These are phyloP conservation scores for Mycena vitilis DNA, from an alignment of 768 basidiomycete species.

Conservation along the genomic window DNA sequence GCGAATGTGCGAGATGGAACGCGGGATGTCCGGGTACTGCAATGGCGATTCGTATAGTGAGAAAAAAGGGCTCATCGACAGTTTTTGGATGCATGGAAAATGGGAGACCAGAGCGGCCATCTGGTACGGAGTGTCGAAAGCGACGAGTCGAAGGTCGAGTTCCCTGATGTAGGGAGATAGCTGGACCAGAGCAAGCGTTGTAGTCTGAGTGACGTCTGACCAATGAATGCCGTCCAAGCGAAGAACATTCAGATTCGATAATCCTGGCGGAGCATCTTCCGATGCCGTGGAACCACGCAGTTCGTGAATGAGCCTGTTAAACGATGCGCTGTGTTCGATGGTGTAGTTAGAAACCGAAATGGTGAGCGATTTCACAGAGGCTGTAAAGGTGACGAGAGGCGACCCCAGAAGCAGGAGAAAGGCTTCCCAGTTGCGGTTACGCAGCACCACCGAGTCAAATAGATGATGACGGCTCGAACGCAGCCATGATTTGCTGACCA, in stretches of 20 bases:
- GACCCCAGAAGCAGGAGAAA: not conserved
- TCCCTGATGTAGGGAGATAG: constrained; percentile 6
- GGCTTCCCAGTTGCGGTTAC: not conserved
- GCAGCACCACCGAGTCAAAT: not conserved
- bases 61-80: not conserved
- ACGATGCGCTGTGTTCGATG: not conserved
- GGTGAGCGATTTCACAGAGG: not conserved
- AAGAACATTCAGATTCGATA: constrained; percentile 2
- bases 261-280: not conserved
- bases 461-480: not conserved
- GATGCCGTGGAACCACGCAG: too few species aligned
- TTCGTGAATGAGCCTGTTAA: too few species aligned
- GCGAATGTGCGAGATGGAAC: not conserved
- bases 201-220: not conserved
- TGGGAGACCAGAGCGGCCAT: not conserved
- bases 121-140: not conserved
- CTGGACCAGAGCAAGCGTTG: not conserved
- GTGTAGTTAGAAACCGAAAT: not conserved
- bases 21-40: not conserved
- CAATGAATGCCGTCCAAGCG: not conserved
- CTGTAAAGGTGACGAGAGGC: not conserved
- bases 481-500: constrained; percentile 4
- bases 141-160: not conserved
- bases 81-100: not conserved
- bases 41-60: not conserved